phyloP scores from a whole-genome alignment of 805 yeast species.

The Candida krabiensis region DNA sequence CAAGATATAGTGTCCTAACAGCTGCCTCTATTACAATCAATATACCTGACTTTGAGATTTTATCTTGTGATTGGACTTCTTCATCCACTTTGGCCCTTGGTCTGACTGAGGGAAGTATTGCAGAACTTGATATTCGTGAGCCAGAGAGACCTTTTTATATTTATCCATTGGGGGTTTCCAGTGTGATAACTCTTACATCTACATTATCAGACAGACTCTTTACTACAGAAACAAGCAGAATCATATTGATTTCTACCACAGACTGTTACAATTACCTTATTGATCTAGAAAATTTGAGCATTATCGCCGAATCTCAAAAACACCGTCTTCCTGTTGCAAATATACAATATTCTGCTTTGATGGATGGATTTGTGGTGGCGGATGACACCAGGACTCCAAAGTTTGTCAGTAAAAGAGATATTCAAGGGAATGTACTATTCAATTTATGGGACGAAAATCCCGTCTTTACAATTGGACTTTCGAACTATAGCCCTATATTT shows the following conservation, averaged over 20 bases:
- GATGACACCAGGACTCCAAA: conserved; percentile 19
- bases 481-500: conserved; percentile 17
- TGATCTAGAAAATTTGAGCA: conserved; percentile 20
- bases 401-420: conserved; percentile 21
- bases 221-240: conserved; percentile 8
- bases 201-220: conserved; percentile 20
- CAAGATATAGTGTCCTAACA: conserved; percentile 10
- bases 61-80: conserved; percentile 31
- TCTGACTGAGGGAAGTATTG: conserved; percentile 28
- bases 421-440: conserved; percentile 9
- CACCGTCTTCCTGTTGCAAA: conserved; percentile 13
- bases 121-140: conserved; percentile 24
- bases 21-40: conserved; percentile 19
- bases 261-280: conserved; percentile 18
- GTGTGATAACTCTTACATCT: conserved; percentile 24
- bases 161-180: conserved; percentile 21
- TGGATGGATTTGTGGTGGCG: conserved; percentile 21
- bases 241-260: conserved; percentile 18
- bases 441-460: conserved; percentile 19
- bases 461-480: conserved; percentile 14
- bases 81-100: conserved; percentile 25
- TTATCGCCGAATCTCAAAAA: conserved; percentile 15
- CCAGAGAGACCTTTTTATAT: conserved; percentile 24
- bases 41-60: conserved; percentile 18
- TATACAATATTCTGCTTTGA: conserved; percentile 19